Evolutionary conservation across 2,329 filamentous ascomycete genomes (phyloP).

Genomic region (Ascochyta viciae-villosae): DNA sequence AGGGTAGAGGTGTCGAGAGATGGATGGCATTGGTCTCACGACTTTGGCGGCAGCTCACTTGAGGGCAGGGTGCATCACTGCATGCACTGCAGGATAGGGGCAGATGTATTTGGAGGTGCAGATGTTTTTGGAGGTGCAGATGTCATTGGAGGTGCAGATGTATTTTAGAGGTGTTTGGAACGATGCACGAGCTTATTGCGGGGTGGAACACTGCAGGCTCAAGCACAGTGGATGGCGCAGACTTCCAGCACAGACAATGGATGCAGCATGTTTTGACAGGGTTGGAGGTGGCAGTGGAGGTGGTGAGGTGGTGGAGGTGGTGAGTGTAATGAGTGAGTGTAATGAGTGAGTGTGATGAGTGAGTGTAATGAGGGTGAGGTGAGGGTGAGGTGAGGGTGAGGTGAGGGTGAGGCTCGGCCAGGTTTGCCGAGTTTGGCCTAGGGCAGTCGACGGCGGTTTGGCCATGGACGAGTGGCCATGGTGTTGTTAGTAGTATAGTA

Average conservation of each 20-base stretch:
- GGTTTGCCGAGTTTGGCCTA: not conserved
- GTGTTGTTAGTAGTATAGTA: too few species aligned
- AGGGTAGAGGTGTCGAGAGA: not conserved
- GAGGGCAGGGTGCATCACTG: too few species aligned
- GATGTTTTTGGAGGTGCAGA: too few species aligned
- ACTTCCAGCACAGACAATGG: not conserved
- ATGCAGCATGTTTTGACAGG: not conserved
- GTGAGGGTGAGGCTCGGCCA: too few species aligned
- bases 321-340: not conserved
- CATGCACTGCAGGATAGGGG: too few species aligned
- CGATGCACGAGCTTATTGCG: not conserved
- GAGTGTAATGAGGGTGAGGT: not conserved
- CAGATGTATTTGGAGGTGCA: too few species aligned
- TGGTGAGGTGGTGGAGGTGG: too few species aligned
- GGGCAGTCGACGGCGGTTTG: not conserved
- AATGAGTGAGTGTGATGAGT: too few species aligned
- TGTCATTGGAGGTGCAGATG: too few species aligned
- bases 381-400: not conserved
- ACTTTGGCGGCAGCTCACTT: too few species aligned
- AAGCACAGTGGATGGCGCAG: too few species aligned
- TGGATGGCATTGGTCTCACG: not conserved
- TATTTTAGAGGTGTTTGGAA: not conserved
- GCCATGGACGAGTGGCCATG: too few species aligned
- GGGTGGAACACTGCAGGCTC: not conserved
- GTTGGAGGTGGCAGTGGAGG: not conserved